Percentiles rank a stretch among this genome's conserved stretches.
Evolutionary conservation across 78 protist genomes (phyloP).

Genomic region (Chrysochromulina tobinii): DNA sequence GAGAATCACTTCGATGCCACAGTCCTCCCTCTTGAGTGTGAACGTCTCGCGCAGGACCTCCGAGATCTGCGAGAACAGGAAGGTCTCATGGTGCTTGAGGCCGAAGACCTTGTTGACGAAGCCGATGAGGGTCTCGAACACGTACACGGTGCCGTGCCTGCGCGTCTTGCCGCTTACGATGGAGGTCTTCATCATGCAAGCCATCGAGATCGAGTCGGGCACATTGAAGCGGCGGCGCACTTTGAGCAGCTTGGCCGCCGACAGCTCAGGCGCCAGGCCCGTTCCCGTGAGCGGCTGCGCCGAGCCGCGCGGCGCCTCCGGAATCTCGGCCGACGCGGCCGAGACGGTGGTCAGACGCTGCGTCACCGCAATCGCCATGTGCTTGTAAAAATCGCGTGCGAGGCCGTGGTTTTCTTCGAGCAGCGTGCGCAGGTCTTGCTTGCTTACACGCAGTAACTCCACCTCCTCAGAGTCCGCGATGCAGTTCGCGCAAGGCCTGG

Average conservation of each 20-base stretch:
- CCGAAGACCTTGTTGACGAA: background rate
- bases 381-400: background rate
- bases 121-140: background rate
- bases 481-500: background rate
- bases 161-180: background rate
- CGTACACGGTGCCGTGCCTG: background rate
- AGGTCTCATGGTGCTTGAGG: background rate
- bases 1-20: background rate
- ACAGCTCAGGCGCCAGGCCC: background rate
- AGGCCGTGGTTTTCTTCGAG: background rate
- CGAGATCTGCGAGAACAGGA: too few species aligned
- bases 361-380: background rate
- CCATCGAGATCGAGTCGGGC: background rate
- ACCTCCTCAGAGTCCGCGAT: background rate
- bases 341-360: background rate
- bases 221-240: background rate
- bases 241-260: background rate
- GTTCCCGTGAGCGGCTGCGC: background rate
- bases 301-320: background rate
- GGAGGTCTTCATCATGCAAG: background rate
- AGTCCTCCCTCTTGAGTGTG: background rate
- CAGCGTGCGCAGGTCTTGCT: background rate
- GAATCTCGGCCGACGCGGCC: background rate
- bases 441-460: background rate
- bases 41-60: background rate